Evolutionary conservation across 2,329 filamentous ascomycete genomes (phyloP).

Genomic region (Hypoxylon sp.): DNA sequence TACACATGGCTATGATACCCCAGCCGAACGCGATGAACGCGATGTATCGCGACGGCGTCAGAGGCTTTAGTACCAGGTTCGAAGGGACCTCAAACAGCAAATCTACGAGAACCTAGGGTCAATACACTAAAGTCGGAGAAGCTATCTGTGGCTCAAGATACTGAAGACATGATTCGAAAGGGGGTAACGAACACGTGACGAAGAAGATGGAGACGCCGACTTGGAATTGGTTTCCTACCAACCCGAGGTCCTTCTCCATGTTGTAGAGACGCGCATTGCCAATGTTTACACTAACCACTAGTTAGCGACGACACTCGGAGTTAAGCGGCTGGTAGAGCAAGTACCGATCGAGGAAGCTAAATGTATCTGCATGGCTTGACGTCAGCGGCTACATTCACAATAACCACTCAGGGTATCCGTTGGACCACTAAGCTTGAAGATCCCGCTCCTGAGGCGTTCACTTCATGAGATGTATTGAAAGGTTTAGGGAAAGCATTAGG

Average conservation of each 20-base stretch:
- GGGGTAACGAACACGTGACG: conserved; percentile 68
- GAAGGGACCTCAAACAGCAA: conserved; percentile 74
- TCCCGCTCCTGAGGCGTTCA: background rate
- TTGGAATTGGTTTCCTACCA: conserved; percentile 78
- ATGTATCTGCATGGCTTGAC: conserved; percentile 63
- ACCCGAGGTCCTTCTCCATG: conserved; percentile 72
- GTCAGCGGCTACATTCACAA: conserved; percentile 26
- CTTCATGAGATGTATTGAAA: too few species aligned
- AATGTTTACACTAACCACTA: conserved; percentile 72
- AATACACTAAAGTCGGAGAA: background rate
- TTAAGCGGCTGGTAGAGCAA: conserved; percentile 47
- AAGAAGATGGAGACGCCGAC: conserved; percentile 77
- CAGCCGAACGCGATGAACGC: conserved; percentile 75
- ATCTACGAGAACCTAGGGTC: conserved; percentile 49
- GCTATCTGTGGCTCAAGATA: background rate
- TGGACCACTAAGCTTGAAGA: background rate
- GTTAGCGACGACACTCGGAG: conserved; percentile 12
- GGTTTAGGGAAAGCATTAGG: background rate
- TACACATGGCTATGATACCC: conserved; percentile 78
- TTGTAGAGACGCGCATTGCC: conserved; percentile 77
- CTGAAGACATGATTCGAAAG: conserved; percentile 29
- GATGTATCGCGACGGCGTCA: conserved; percentile 74
- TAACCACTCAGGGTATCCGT: background rate
- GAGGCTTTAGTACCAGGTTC: conserved; percentile 74
- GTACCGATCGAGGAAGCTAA: conserved; percentile 81